Evolutionary conservation across 2,329 filamentous ascomycete species (phyloP).

Genomic region (Gnomoniopsis smithogilvyi): DNA sequence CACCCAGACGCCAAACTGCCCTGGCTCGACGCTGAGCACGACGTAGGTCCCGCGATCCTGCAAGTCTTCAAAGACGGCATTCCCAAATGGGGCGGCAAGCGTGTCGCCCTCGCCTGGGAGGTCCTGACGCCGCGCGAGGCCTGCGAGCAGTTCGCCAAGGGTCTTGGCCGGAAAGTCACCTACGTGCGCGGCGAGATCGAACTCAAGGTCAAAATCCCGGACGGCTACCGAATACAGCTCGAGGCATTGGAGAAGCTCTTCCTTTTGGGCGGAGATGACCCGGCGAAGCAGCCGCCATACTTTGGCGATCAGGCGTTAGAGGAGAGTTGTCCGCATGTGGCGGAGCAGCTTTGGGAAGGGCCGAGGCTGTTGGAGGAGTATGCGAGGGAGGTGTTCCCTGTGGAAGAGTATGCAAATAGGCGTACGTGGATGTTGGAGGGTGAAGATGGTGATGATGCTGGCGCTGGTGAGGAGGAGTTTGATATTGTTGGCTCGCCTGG

Average conservation of each 20-base stretch:
- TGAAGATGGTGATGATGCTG: conserved; percentile 34
- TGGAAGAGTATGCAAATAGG: conserved; percentile 93
- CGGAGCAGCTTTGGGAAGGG: conserved; percentile 85
- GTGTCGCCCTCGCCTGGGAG: conserved; percentile 88
- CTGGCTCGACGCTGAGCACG: conserved; percentile 95
- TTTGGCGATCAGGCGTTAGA: conserved; percentile 59
- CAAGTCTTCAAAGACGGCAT: conserved; percentile 95
- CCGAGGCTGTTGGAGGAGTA: conserved; percentile 91
- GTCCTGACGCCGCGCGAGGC: conserved; percentile 80
- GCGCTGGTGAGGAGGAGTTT: conserved; percentile 14
- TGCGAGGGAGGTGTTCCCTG: conserved; percentile 85
- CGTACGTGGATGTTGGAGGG: conserved; percentile 80
- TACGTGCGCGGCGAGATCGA: conserved; percentile 80
- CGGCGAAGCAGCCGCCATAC: conserved; percentile 58
- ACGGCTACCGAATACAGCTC: conserved; percentile 85
- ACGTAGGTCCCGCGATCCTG: conserved; percentile 85
- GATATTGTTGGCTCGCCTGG: conserved; percentile 10
- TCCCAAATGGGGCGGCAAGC: conserved; percentile 72
- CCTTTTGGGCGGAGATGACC: conserved; percentile 46
- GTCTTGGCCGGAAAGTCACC: conserved; percentile 71
- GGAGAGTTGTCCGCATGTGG: conserved; percentile 66
- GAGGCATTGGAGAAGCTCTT: conserved; percentile 64
- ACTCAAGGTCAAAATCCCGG: conserved; percentile 79
- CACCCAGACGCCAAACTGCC: conserved; percentile 85
- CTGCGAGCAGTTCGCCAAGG: conserved; percentile 75